Conservation (phyloP, 345 rosid species). For the Eucalyptus polyanthemos region DNA sequence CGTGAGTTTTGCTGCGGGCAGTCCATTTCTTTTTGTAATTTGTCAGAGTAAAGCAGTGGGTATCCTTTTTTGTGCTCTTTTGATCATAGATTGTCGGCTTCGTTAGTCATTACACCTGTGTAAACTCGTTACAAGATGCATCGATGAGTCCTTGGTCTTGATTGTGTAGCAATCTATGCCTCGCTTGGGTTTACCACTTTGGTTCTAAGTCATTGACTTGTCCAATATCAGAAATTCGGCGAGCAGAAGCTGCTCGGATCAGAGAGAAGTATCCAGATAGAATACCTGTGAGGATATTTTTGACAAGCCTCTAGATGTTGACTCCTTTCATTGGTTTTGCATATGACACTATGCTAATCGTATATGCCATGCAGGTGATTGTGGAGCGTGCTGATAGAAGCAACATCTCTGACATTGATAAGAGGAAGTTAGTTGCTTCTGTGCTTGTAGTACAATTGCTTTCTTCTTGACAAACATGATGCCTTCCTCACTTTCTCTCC, state of each 20-base stretch:
- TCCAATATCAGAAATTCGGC: conserved; percentile 48
- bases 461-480: neutral
- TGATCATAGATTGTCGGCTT: neutral
- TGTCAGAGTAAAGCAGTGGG: neutral
- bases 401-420: conserved; percentile 91
- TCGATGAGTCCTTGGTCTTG: neutral
- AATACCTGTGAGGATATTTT: conserved; percentile 46
- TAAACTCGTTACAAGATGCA: neutral
- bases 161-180: neutral
- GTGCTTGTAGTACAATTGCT: neutral
- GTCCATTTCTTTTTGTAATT: neutral
- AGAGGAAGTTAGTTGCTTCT: conserved; percentile 61
- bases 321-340: neutral
- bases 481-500: neutral
- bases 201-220: neutral
- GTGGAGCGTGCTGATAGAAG: conserved; percentile 86
- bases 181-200: neutral
- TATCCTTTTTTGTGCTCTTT: neutral
- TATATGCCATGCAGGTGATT: conserved; percentile 47
- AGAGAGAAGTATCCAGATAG: conserved; percentile 90
- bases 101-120: neutral
- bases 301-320: neutral
- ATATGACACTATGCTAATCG: neutral
- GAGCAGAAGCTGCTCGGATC: conserved; percentile 76
- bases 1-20: neutral